A percentile compares a stretch with the other conserved stretches of the same genome.
phyloP scores from a whole-genome alignment of 2,329 filamentous ascomycete species.

The Beauveria caledonica region DNA sequence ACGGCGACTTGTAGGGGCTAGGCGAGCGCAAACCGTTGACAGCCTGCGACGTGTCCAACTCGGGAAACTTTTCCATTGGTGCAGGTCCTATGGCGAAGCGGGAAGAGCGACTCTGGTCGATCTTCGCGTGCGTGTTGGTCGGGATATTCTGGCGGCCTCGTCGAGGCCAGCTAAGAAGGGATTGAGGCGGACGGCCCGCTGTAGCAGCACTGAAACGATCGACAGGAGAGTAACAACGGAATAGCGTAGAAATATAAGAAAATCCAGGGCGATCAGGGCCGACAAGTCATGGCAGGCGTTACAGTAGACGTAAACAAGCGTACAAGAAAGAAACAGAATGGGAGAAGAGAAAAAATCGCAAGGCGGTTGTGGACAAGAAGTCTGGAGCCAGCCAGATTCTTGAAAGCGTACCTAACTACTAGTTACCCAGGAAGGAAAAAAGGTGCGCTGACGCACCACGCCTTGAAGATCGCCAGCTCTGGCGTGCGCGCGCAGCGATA shows the following conservation, averaged over 20 bases:
- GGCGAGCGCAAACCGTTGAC: conserved; percentile 21
- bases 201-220: conserved; percentile 2
- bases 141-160: background rate
- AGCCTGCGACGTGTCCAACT: conserved; percentile 35
- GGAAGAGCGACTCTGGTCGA: background rate
- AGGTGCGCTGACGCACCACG: conserved; percentile 5
- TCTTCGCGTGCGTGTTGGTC: background rate
- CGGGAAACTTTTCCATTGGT: conserved; percentile 50
- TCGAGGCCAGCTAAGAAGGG: background rate
- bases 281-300: conserved; percentile 7
- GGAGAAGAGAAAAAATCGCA: background rate
- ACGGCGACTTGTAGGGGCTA: conserved; percentile 21
- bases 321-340: background rate
- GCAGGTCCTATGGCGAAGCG: background rate
- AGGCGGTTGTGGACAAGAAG: background rate
- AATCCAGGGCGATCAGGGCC: background rate
- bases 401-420: background rate
- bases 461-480: background rate
- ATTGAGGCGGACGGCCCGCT: background rate
- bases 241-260: background rate
- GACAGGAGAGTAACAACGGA: conserved; percentile 1
- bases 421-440: background rate
- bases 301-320: background rate
- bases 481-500: background rate
- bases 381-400: background rate